Base-by-base conservation (phyloP, 352 stramenopile species). In the Phytophthora macrochlamydospora region DNA sequence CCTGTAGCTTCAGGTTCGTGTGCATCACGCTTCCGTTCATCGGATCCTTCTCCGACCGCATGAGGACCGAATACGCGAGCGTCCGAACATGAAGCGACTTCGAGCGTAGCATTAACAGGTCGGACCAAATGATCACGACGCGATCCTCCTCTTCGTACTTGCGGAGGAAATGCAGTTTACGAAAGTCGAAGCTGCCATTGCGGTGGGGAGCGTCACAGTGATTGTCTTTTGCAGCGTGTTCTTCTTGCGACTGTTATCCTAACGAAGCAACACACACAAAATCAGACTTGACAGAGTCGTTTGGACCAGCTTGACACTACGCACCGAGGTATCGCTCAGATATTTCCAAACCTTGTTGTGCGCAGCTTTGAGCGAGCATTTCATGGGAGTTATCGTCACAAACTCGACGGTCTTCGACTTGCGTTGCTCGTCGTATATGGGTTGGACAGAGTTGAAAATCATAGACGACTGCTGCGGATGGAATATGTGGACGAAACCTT, bases 111-210 rank as follows among this genome's bases (percentile, higher is more conserved):
- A 71, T 12, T 7, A 63, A 4, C 0, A 52, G 37, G 12, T 56
- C 44, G n/a, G 58, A 58, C 51, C 52, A 56, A 31, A 69, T 46
- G 28, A 63, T 56, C 14, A 64, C 40, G 24, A 67, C 44, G n/a
- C 52, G 53, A 32, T 64, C 56, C 0, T 59, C 12, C 33, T 59
- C 46, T 14, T 60, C 46, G 13, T 50, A 61, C 30, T 60, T 67
- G 30, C 55, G 45, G 32, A 61, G 18, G 32, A 63, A 61, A 14
- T 64, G 49, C 12, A 72, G 12, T 11, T 46, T 55, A 18, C 56
- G 52, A 24, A 72, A 56, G 9, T 53, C 24, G 9, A 64, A 28
- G 18, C 43, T 30, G 14, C 58, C 14, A 11, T 48, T 9, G 9
- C 31, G 29, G 29, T 64, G 49, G 1, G 55, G 2, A 69, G n/a